These are phyloP conservation scores for Chlamydomonas sphaeroides DNA, from an alignment of 139 green algal genomes.

Conservation along the genomic window DNA sequence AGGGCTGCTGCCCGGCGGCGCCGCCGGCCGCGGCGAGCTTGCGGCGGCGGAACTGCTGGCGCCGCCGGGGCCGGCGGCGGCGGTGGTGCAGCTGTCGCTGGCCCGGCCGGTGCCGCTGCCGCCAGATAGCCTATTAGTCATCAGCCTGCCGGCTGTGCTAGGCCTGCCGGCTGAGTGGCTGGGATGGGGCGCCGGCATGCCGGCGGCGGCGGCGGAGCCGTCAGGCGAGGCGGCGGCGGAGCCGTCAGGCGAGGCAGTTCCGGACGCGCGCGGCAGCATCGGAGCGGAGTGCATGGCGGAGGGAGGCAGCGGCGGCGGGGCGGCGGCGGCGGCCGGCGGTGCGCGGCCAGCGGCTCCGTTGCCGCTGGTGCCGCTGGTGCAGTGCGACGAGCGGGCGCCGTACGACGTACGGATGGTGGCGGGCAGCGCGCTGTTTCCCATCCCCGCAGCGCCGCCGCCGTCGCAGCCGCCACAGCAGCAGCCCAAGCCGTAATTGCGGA, in stretches of 20 bases:
- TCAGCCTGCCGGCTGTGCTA: neutral
- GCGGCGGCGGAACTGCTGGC: neutral
- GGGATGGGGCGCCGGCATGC: neutral
- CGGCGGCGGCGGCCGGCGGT: neutral
- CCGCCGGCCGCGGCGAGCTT: neutral
- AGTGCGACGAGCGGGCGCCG: constrained; percentile 11
- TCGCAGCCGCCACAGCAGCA: no score
- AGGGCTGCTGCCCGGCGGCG: neutral
- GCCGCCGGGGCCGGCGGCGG: neutral
- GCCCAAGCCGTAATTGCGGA: no score
- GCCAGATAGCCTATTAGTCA: constrained; percentile 10
- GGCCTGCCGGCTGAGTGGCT: constrained; percentile 29
- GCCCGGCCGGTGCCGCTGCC: neutral
- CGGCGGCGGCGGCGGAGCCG: neutral
- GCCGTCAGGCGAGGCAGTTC: neutral
- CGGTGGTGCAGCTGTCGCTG: constrained; percentile 15
- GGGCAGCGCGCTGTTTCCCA: constrained; percentile 25
- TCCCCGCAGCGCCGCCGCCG: no score
- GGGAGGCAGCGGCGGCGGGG: neutral
- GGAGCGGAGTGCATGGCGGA: no score
- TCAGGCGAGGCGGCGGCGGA: neutral
- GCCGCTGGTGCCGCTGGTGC: constrained; percentile 10
- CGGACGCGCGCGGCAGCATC: no score
- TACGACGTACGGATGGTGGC: constrained; percentile 7
- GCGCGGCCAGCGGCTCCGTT: neutral